Evolutionary conservation across 1,284 basidiomycete species (phyloP), one percentile per base, ranked within the genome.

Genomic region (Meira nashicola): DNA sequence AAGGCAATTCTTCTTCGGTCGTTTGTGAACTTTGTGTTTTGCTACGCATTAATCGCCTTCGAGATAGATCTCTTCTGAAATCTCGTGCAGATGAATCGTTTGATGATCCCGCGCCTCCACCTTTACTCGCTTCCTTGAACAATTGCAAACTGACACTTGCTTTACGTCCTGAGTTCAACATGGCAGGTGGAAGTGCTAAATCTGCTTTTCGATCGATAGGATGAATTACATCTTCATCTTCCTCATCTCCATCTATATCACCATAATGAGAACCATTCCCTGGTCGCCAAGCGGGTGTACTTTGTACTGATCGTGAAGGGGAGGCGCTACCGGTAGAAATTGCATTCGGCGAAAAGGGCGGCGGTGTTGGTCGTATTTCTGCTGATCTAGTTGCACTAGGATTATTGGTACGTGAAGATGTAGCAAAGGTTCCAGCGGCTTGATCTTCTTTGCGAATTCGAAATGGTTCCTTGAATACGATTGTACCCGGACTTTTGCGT

Each of bases 141-240:
- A 73, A 59, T 23, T 73, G 71, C 10, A 73, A 59, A 54, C 65
- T 68, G 38, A 73, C 71, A 46, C 65, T 68, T 21, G 71, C 71
- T 39, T 73, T 73, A n/a, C 71, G 63, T 40, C 71, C 71, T 6
- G 67, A 67, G 61, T 57, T 68, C 56, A 68, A 57, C 64, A 70
- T 65, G 23, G 68, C 64, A 6, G 68, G 68, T 21, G 68, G 66
- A 5, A 68, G 59, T 15, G 54, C 61, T 41, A 67, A 63, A 40
- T 70, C 68, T 11, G 15, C 38, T 43, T n/a, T 19, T 3, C 23
- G 21, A 28, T 25, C 51, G 14, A 25, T 38, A 6, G 21, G 19
- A 2, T 39, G 56, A 47, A 58, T 54, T 23, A 12, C 49, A 40
- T 58, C 56, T 15, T 49, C 41, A 15, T 55, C 40, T 9, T 59